Evolutionary conservation across 768 basidiomycete genomes (phyloP).

Genomic region (Pisolithus tinctorius): DNA sequence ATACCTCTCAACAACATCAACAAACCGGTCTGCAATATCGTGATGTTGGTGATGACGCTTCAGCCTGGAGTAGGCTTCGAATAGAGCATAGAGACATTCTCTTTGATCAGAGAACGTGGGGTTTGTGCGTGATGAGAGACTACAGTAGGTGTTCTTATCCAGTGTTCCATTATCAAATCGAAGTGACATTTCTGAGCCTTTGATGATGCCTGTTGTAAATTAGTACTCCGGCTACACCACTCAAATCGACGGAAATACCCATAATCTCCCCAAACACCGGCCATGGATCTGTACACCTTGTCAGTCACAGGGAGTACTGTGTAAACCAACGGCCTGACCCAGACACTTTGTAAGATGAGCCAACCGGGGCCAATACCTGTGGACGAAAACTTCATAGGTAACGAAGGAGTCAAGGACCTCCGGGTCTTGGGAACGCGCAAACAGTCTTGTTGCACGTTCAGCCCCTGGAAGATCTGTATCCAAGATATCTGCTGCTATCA

Average conservation of each 20-base stretch:
- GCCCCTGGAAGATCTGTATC: background rate
- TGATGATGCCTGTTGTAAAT: conserved; percentile 43
- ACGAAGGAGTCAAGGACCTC: conserved; percentile 43
- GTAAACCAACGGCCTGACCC: conserved; percentile 8
- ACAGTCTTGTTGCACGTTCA: no score
- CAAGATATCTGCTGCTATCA: conserved; percentile 21
- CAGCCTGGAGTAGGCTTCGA: conserved; percentile 41
- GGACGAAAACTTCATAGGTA: conserved; percentile 38
- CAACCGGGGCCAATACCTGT: conserved; percentile 50
- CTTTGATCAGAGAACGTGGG: conserved; percentile 49
- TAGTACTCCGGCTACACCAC: background rate
- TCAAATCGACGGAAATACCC: conserved; percentile 31
- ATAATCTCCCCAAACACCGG: conserved; percentile 62
- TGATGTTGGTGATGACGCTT: conserved; percentile 38
- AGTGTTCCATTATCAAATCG: conserved; percentile 32
- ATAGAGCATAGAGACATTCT: conserved; percentile 44
- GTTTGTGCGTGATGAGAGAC: conserved; percentile 45
- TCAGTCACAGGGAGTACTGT: background rate
- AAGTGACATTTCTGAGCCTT: conserved; percentile 57
- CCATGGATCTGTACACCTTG: conserved; percentile 40
- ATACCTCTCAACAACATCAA: background rate
- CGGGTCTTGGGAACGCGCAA: conserved; percentile 46
- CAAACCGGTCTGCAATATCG: conserved; percentile 57
- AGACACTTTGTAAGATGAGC: conserved; percentile 22
- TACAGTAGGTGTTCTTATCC: conserved; percentile 36